A percentile compares a stretch with the other conserved stretches of the same genome.
Evolutionary conservation across 1,284 basidiomycete genomes (phyloP).

Genomic region (Cutaneotrichosporon sp.): DNA sequence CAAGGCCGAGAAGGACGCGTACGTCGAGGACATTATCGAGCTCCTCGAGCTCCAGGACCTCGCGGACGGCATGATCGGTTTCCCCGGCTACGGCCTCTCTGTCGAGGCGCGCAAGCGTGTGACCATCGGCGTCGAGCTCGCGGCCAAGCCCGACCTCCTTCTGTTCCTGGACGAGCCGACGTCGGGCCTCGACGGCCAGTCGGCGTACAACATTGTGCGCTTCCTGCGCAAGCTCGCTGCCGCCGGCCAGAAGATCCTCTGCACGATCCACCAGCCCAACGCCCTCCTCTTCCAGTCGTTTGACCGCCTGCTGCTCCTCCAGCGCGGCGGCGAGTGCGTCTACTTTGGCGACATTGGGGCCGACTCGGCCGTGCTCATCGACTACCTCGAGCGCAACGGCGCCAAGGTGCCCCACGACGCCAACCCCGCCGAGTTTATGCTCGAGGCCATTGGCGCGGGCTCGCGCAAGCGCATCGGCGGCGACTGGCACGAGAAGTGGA

Average conservation of each 20-base stretch:
- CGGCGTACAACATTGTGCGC: constrained; percentile 60
- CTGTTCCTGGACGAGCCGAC: constrained; percentile 62
- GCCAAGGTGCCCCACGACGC: constrained; percentile 57
- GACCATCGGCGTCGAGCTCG: constrained; percentile 64
- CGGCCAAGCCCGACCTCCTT: constrained; percentile 61
- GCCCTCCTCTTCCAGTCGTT: constrained; percentile 60
- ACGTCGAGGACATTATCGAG: constrained; percentile 60
- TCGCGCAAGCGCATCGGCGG: constrained; percentile 63
- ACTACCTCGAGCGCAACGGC: constrained; percentile 60
- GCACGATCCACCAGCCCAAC: constrained; percentile 56
- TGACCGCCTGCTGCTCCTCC: constrained; percentile 59
- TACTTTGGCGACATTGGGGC: constrained; percentile 60
- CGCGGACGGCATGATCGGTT: constrained; percentile 57
- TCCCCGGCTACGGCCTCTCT: constrained; percentile 58
- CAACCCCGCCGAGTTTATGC: constrained; percentile 60
- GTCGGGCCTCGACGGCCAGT: constrained; percentile 62
- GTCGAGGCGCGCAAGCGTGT: constrained; percentile 61
- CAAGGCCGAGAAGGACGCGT: constrained; percentile 59
- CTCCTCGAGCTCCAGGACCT: constrained; percentile 58
- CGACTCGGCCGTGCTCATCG: constrained; percentile 58
- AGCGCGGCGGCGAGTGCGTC: constrained; percentile 53
- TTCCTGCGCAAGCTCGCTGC: constrained; percentile 60
- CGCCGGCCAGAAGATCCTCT: constrained; percentile 64
- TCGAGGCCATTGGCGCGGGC: constrained; percentile 71
- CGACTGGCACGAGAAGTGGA: constrained; percentile 78